These are phyloP conservation scores for Vaccinium myrtillus DNA, from an alignment of 148 eudicot species.

Conservation along the genomic window DNA sequence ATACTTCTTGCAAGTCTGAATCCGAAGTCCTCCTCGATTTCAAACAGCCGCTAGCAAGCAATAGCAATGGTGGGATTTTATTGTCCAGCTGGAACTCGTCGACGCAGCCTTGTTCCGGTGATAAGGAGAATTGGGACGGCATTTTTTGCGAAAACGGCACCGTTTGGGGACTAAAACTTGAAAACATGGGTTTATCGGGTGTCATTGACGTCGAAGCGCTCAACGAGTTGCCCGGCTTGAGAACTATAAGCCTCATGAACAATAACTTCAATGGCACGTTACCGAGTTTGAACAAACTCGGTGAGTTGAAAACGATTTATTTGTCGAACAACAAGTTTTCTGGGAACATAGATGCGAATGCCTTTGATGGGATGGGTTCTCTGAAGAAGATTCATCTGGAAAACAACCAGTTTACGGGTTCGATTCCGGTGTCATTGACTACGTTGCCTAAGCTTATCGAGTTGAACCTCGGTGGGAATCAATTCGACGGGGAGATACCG, in stretches of 20 bases:
- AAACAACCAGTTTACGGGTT: slow-evolving; percentile 35
- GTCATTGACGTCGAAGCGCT: slow-evolving; percentile 27
- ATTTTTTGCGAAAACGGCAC: slow-evolving; percentile 28
- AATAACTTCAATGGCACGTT: slow-evolving; percentile 39
- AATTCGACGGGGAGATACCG: slow-evolving; percentile 50
- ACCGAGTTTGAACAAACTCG: slow-evolving; percentile 28
- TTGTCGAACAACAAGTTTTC: slow-evolving; percentile 44
- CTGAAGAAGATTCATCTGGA: slow-evolving; percentile 40
- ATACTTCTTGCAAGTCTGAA: slow-evolving; percentile 13
- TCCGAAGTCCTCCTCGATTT: slow-evolving; percentile 35
- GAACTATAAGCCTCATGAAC: slow-evolving; percentile 37
- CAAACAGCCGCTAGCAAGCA: slow-evolving; percentile 24
- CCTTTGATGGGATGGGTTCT: slow-evolving; percentile 34
- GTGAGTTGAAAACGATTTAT: slow-evolving; percentile 25
- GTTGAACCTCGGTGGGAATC: slow-evolving; percentile 40
- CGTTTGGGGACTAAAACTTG: slow-evolving; percentile 47
- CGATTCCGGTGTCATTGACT: slow-evolving; percentile 39
- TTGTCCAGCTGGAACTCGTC: slow-evolving; percentile 35
- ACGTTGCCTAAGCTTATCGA: slow-evolving; percentile 32
- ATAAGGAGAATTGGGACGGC: slow-evolving; percentile 40
- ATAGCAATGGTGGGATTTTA: slow-evolving; percentile 6
- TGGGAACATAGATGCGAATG: slow-evolving; percentile 32
- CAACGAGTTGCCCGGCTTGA: slow-evolving; percentile 17
- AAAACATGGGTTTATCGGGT: slow-evolving; percentile 40
- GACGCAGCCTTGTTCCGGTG: slow-evolving; percentile 30